Percentiles rank a stretch among this genome's conserved stretches.
Evolutionary conservation across 257 asterid genomes (phyloP).

Genomic region (Agastache rugosa): DNA sequence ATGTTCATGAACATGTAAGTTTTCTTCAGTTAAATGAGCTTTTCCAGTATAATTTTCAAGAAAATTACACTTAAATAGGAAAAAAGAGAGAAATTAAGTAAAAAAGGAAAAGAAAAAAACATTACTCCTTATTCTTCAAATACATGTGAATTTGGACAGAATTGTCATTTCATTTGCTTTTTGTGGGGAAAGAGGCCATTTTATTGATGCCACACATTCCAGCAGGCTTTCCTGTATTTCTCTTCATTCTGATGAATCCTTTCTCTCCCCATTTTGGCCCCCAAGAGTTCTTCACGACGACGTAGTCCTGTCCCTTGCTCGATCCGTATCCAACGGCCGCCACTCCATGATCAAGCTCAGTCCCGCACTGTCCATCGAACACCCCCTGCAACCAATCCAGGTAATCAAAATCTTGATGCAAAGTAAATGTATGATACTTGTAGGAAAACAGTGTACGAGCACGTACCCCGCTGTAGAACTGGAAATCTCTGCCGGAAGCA

Average conservation of each 20-base stretch:
- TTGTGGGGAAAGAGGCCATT: constrained; percentile 71
- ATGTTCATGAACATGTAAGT: constrained; percentile 14
- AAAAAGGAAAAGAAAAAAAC: neutral
- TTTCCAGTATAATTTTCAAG: constrained; percentile 23
- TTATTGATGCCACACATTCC: constrained; percentile 71
- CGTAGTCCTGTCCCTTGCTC: constrained; percentile 52
- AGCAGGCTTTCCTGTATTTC: constrained; percentile 53
- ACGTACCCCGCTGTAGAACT: constrained; percentile 73
- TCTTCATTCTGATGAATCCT: constrained; percentile 64
- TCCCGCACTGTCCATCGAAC: constrained; percentile 62
- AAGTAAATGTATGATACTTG: neutral
- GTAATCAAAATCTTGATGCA: neutral
- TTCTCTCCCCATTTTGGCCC: constrained; percentile 73
- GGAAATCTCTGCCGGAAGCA: constrained; percentile 76
- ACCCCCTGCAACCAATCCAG: constrained; percentile 53
- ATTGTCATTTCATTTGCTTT: constrained; percentile 39
- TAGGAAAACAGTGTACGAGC: neutral
- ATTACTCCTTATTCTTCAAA: constrained; percentile 30
- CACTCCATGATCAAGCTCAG: constrained; percentile 69
- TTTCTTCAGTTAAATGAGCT: constrained; percentile 19
- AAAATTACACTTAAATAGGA: constrained; percentile 28
- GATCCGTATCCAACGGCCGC: constrained; percentile 69
- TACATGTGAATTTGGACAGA: constrained; percentile 4
- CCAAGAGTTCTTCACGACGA: constrained; percentile 70
- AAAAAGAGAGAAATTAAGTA: neutral